phyloP scores from a whole-genome alignment of 2,329 filamentous ascomycete species.

The Trichoderma simmonsii region DNA sequence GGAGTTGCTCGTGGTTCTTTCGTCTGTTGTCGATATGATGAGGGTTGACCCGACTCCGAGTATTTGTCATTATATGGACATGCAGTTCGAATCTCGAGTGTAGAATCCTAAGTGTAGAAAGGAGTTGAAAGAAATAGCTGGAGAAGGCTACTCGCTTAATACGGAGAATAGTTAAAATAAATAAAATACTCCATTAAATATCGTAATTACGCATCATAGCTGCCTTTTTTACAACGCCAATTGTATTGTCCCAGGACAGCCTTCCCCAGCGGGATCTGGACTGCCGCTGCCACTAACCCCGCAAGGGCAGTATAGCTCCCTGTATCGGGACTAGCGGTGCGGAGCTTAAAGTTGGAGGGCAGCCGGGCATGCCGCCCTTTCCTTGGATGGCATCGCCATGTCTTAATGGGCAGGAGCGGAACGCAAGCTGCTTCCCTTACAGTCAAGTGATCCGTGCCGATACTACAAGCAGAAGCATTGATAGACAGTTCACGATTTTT shows the following conservation, averaged over 20 bases:
- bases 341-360: conserved; percentile 4
- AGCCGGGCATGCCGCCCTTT: conserved; percentile 13
- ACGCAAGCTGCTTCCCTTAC: conserved; percentile 6
- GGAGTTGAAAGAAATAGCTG: neutral
- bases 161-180: neutral
- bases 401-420: conserved; percentile 14
- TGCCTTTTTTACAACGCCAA: neutral
- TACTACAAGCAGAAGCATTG: neutral
- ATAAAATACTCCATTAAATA: neutral
- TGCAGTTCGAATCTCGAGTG: neutral
- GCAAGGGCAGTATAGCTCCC: neutral
- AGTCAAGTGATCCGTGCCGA: neutral
- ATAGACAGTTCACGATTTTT: neutral
- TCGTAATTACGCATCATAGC: neutral
- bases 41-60: neutral
- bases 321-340: neutral
- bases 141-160: neutral
- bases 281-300: neutral
- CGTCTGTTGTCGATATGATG: neutral
- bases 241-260: neutral
- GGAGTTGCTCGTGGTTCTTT: neutral
- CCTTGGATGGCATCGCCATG: conserved; percentile 1
- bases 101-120: neutral
- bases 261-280: neutral
- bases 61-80: neutral